A percentile compares a stretch with the other conserved stretches of the same genome.
Conservation (phyloP, 1,139 yeast species). For the Candida smagusa region DNA sequence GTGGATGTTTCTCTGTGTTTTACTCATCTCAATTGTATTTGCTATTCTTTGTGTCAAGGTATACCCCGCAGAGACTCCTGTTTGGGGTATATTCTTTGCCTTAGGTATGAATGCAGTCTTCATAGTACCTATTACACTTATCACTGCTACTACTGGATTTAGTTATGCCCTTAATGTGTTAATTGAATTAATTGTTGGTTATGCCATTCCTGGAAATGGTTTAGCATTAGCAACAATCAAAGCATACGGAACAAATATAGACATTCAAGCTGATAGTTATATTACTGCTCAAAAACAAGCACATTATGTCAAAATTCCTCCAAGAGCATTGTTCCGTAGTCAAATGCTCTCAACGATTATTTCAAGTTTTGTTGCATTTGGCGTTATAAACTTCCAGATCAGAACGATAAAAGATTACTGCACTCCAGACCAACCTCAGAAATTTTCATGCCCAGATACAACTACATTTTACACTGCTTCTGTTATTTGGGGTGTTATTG, state of each 20-base stretch:
- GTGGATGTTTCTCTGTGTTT: conserved; percentile 17
- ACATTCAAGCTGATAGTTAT: conserved; percentile 59
- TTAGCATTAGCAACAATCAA: conserved; percentile 35
- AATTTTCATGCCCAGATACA: conserved; percentile 48
- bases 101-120: conserved; percentile 33
- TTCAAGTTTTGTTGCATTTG: conserved; percentile 48
- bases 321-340: conserved; percentile 57
- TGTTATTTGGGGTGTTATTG: conserved; percentile 66
- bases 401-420: conserved; percentile 48
- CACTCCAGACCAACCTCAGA: conserved; percentile 33
- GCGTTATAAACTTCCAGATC: conserved; percentile 52
- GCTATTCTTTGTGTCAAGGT: conserved; percentile 25
- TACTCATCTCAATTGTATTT: conserved; percentile 18
- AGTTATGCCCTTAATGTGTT: conserved; percentile 37
- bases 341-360: conserved; percentile 47
- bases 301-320: conserved; percentile 60
- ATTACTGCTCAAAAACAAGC: conserved; percentile 56
- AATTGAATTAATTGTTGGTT: conserved; percentile 39
- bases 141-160: conserved; percentile 37
- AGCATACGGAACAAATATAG: conserved; percentile 41
- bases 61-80: conserved; percentile 37
- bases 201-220: conserved; percentile 38
- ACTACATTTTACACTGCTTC: conserved; percentile 52
- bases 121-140: conserved; percentile 34
- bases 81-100: conserved; percentile 32